Evolutionary conservation across 2,329 filamentous ascomycete species (phyloP), one percentile per base, ranked within the genome.

Genomic region (Drechslerella dactyloides): DNA sequence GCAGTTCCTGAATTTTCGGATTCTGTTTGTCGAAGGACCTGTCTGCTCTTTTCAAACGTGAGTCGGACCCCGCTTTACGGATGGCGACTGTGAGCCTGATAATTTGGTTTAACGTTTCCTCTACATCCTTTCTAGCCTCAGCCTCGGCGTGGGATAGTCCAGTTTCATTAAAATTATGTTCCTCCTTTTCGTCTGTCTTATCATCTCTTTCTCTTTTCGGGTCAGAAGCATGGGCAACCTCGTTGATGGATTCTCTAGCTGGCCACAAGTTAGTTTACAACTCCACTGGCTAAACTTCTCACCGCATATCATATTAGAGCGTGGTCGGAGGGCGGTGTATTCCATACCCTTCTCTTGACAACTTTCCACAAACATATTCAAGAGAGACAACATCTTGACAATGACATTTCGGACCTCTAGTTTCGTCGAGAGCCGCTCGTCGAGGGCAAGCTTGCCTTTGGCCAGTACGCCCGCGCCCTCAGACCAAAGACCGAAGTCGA

Each of bases 401-500:
- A 70, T 3, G 5, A 50, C 53, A 13, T 54, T 55, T 27, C 37
- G 54, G 4, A 70, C 30, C 11, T 70, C 66, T 1, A 40, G 48
- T 52, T 60, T 70, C 30, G 54, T 7, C 1, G 66, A 33, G 1
- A 70, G 50, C 13, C 66, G 51, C 23, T 64, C 54, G 21, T 70
- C 66, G 19, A 70, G 35, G 13, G 66, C 63, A 21, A 70, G 66
- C 23, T 64, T 70, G 13, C 50, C 59, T n/a, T 51, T 59, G 0
- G 66, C 66, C 33, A 50, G 55, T 17, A 70, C 66, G 19, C 66
- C 66, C 0, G 66, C 66, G 19, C 66, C 66, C 6, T 59, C 48
- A 15, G 59, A 55, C 66, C 66, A 70, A 11, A 70, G 66, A 24
- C 59, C 50, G 37, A 70, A 70, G 44, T 70, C 66, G 27, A 70